Conservation (phyloP, 163 green algal genomes). For the Scenedesmus sp. region DNA sequence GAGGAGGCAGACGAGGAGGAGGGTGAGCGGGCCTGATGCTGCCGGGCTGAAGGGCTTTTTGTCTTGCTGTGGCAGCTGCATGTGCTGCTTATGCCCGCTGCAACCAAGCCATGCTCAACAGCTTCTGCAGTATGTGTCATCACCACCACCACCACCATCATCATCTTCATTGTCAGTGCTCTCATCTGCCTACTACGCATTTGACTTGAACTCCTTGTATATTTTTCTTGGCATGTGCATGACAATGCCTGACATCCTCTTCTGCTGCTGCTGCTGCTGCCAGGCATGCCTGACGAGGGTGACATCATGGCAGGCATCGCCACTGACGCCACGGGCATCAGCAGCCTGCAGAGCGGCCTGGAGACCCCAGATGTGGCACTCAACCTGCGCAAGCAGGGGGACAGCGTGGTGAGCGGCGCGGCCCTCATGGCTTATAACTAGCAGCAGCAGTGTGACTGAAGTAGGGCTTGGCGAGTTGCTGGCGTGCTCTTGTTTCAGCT, state of each 20-base stretch:
- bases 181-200: too few relatives aligned
- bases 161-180: too few relatives aligned
- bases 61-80: neutral
- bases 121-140: neutral
- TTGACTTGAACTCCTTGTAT: too few relatives aligned
- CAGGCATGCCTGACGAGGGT: constrained; percentile 60
- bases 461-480: too few relatives aligned
- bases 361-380: constrained; percentile 87
- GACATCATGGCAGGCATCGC: constrained; percentile 75
- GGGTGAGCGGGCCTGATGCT: constrained; percentile 4
- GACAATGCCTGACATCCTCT: neutral
- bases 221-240: neutral
- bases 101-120: neutral
- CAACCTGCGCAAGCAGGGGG: constrained; percentile 86
- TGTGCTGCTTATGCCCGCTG: neutral
- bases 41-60: neutral
- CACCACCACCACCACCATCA: too few relatives aligned
- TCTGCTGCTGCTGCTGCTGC: neutral
- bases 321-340: constrained; percentile 76
- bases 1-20: constrained; percentile 59
- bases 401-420: constrained; percentile 46
- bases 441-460: too few relatives aligned
- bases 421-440: too few relatives aligned
- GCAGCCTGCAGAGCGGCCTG: constrained; percentile 81
- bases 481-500: too few relatives aligned